Evolutionary conservation across 805 yeast genomes (phyloP).

Genomic region (Yamadazyma akitaensis): DNA sequence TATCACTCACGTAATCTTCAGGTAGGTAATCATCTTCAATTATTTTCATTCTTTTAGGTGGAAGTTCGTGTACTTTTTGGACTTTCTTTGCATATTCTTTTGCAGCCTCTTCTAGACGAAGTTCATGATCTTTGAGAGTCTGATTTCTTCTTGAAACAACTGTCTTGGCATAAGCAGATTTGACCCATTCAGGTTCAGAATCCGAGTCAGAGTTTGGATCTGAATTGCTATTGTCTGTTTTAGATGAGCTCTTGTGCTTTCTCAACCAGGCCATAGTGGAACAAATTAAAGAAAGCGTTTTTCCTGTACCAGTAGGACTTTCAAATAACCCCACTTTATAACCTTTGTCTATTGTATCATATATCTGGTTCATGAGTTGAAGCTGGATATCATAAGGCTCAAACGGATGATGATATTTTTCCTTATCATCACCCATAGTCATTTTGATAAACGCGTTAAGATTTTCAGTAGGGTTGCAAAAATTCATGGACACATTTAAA

Average conservation of each 20-base stretch:
- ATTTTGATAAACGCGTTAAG: not conserved
- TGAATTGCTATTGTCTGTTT: constrained; percentile 5
- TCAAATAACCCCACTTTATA: constrained; percentile 79
- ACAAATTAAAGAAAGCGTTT: constrained; percentile 83
- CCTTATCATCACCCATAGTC: not conserved
- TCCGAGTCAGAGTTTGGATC: constrained; percentile 28
- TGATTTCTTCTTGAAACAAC: constrained; percentile 25
- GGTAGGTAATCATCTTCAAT: constrained; percentile 24
- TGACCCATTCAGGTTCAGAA: constrained; percentile 73
- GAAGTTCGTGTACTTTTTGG: constrained; percentile 14
- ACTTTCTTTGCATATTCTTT: constrained; percentile 18
- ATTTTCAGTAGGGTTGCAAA: constrained; percentile 2
- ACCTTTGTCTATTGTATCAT: constrained; percentile 50
- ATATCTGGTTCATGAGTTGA: constrained; percentile 73
- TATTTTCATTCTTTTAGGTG: constrained; percentile 10
- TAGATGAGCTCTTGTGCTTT: constrained; percentile 33
- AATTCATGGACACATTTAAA: not conserved
- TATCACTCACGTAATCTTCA: constrained; percentile 34
- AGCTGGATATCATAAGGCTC: constrained; percentile 76
- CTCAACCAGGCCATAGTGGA: constrained; percentile 82
- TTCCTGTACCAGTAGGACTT: constrained; percentile 95
- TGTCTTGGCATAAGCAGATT: constrained; percentile 31
- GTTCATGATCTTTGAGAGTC: constrained; percentile 38
- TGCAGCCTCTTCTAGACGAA: constrained; percentile 34
- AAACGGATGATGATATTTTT: constrained; percentile 68